Evolutionary conservation across 257 asterid species (phyloP).

Genomic region (Capsicum rhomboideum): DNA sequence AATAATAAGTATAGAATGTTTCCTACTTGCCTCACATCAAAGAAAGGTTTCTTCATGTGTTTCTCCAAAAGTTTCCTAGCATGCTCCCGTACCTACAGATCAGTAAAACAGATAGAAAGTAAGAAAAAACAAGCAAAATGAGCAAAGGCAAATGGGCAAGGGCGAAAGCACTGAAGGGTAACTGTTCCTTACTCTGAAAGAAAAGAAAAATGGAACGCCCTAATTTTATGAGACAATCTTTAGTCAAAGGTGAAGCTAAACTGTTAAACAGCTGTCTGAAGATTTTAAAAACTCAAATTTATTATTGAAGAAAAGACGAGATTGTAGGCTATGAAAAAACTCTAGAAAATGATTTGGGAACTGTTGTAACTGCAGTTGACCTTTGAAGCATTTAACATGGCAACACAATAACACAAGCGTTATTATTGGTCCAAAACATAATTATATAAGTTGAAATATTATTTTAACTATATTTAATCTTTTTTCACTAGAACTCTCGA

Average conservation of each 20-base stretch:
- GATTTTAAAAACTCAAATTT: neutral
- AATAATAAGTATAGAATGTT: neutral
- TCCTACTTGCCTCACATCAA: constrained; percentile 62
- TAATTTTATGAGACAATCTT: neutral
- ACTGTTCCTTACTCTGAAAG: neutral
- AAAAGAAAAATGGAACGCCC: neutral
- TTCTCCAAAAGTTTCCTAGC: constrained; percentile 97
- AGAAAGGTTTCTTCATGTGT: constrained; percentile 82
- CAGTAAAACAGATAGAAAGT: neutral
- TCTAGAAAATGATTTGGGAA: neutral
- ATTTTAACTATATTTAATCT: neutral
- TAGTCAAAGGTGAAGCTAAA: neutral
- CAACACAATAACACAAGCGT: neutral
- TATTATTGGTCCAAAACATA: neutral
- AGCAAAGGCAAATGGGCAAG: neutral
- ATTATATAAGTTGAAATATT: neutral
- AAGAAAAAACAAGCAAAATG: neutral
- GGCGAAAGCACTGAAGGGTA: neutral
- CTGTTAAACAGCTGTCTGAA: neutral
- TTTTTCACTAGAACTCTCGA: neutral
- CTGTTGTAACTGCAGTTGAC: neutral
- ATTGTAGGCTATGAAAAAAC: neutral
- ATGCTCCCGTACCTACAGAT: constrained; percentile 76
- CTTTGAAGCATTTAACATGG: neutral
- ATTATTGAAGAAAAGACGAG: neutral